A percentile compares a stretch with the other conserved stretches of the same genome.
phyloP scores from a whole-genome alignment of 2,329 filamentous ascomycete genomes.

The Zymoseptoria pseudotritici region DNA sequence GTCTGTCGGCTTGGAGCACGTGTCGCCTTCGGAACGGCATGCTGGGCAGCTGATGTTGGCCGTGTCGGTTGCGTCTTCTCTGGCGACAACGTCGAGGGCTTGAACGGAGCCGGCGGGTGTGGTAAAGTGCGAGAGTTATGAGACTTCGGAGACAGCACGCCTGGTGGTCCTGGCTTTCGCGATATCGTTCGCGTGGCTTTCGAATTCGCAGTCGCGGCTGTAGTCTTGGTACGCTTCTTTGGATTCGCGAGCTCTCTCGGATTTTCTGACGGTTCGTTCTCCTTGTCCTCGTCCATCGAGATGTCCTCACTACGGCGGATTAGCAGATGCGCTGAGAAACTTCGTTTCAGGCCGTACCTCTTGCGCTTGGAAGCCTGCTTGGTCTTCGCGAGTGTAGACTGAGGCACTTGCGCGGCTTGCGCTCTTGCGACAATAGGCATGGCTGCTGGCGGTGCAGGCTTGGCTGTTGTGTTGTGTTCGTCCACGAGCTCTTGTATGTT shows the following conservation, averaged over 20 bases:
- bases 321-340: not conserved
- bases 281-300: conserved; percentile 57
- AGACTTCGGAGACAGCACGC: conserved; percentile 74
- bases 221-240: conserved; percentile 54
- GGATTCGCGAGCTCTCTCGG: conserved; percentile 50
- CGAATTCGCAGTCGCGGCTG: conserved; percentile 23
- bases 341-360: conserved; percentile 7
- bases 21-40: conserved; percentile 43
- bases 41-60: conserved; percentile 6
- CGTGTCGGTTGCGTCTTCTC: conserved; percentile 42
- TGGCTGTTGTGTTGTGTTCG: conserved; percentile 36
- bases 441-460: conserved; percentile 18
- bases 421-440: conserved; percentile 8
- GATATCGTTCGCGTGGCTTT: conserved; percentile 28
- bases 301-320: not conserved
- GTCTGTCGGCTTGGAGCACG: conserved; percentile 56
- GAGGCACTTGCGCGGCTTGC: conserved; percentile 6
- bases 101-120: conserved; percentile 41
- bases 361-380: conserved; percentile 15
- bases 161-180: conserved; percentile 31
- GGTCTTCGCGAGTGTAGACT: not conserved
- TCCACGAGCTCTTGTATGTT: conserved; percentile 75
- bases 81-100: conserved; percentile 35
- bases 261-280: conserved; percentile 54
- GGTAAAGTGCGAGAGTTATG: conserved; percentile 67